Evolutionary conservation across 257 asterid species (phyloP).

Genomic region (Solanum corneliomulleri): DNA sequence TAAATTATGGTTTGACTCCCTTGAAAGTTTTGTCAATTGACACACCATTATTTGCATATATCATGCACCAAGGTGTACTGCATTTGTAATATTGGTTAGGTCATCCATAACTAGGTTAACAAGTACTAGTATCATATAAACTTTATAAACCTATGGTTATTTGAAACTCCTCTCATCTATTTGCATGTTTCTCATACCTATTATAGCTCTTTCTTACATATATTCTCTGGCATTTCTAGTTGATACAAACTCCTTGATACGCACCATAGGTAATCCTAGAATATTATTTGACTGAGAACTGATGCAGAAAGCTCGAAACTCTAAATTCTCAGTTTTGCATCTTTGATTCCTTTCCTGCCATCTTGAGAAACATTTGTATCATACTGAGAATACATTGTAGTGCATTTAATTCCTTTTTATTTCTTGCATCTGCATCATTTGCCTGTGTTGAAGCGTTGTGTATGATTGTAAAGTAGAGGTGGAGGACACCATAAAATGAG

Average conservation of each 20-base stretch:
- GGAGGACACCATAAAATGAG: not conserved
- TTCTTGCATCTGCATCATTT: not conserved
- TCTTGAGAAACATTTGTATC: not conserved
- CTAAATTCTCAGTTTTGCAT: not conserved
- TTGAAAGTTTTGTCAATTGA: not conserved
- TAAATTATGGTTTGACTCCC: not conserved
- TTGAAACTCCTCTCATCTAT: not conserved
- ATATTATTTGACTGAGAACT: not conserved
- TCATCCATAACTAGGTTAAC: not conserved
- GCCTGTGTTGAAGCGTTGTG: not conserved
- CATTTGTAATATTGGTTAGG: not conserved
- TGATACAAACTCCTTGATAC: not conserved
- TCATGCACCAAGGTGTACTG: not conserved
- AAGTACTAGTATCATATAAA: not conserved
- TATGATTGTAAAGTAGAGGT: not conserved
- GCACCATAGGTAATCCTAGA: not conserved
- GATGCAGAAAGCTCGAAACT: not conserved
- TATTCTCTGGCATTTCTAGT: not conserved
- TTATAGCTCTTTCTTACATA: not conserved
- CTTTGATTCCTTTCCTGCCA: not conserved
- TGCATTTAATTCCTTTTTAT: not conserved
- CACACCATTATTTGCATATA: not conserved
- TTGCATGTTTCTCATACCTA: not conserved
- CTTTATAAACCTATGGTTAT: not conserved
- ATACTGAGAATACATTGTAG: not conserved